Evolutionary conservation across 345 rosid genomes (phyloP).

Genomic region (Orychophragmus violaceus): DNA sequence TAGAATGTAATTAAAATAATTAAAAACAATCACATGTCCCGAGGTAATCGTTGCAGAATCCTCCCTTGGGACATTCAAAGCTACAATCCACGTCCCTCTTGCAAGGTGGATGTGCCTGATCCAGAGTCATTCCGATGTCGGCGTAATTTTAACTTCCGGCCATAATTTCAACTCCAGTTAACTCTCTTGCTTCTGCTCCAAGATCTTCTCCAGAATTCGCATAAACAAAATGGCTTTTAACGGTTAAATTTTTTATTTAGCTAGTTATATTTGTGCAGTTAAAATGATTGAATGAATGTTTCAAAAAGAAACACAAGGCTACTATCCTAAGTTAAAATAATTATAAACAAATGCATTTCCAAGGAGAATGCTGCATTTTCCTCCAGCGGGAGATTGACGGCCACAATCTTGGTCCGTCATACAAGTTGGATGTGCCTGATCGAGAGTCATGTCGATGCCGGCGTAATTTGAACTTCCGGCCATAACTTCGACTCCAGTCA

Average conservation of each 20-base stretch:
- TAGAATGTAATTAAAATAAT: not conserved
- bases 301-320: not conserved
- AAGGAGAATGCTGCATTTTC: not conserved
- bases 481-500: not conserved
- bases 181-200: conserved; percentile 8
- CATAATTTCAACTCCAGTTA: not conserved
- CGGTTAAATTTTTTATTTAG: not conserved
- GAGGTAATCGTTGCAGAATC: not conserved
- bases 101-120: not conserved
- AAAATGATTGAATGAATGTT: too few relatives aligned
- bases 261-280: not conserved
- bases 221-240: not conserved
- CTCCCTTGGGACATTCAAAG: not conserved
- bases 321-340: too few relatives aligned
- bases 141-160: not conserved
- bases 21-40: conserved; percentile 1
- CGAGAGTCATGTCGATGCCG: not conserved
- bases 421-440: not conserved
- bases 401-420: not conserved
- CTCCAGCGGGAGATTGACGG: not conserved
- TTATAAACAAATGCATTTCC: too few relatives aligned
- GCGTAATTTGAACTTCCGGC: not conserved
- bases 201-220: conserved; percentile 6
- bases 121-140: not conserved
- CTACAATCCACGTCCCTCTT: conserved; percentile 2